Percentiles rank a stretch among this genome's conserved stretches.
These are phyloP conservation scores for Suillus plorans DNA, from an alignment of 768 basidiomycete genomes.

Conservation along the genomic window DNA sequence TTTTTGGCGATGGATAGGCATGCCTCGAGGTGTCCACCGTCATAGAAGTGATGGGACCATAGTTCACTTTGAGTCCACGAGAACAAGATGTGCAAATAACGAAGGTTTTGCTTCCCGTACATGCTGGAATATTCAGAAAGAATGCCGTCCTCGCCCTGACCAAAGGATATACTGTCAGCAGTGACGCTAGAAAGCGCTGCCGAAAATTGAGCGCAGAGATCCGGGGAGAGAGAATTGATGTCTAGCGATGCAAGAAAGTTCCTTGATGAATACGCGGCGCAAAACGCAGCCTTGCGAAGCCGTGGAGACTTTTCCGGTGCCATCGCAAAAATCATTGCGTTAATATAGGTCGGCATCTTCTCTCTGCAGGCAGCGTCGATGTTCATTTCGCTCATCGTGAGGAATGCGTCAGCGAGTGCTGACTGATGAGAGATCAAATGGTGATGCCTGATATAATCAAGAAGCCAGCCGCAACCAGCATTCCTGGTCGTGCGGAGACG, in stretches of 20 bases:
- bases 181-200: background rate
- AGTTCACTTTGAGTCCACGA: slow-evolving; percentile 4
- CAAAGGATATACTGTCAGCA: background rate
- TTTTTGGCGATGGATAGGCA: slow-evolving; percentile 7
- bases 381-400: slow-evolving; percentile 8
- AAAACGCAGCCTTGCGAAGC: slow-evolving; percentile 9
- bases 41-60: slow-evolving; percentile 7
- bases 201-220: slow-evolving; percentile 1
- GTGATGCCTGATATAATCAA: slow-evolving; percentile 10
- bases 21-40: slow-evolving; percentile 5
- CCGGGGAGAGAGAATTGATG: background rate
- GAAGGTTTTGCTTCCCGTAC: slow-evolving; percentile 7
- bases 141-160: background rate
- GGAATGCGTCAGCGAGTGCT: slow-evolving; percentile 12
- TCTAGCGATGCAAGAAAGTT: slow-evolving; percentile 5
- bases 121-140: background rate
- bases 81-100: slow-evolving; percentile 11
- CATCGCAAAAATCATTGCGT: slow-evolving; percentile 8
- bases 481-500: background rate
- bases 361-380: background rate
- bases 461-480: slow-evolving; percentile 6
- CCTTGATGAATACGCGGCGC: slow-evolving; percentile 6
- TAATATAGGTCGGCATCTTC: slow-evolving; percentile 4
- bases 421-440: slow-evolving; percentile 1
- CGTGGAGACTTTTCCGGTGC: background rate